Conservation (phyloP, 2,329 filamentous ascomycete genomes). For the Knufia petricola region DNA sequence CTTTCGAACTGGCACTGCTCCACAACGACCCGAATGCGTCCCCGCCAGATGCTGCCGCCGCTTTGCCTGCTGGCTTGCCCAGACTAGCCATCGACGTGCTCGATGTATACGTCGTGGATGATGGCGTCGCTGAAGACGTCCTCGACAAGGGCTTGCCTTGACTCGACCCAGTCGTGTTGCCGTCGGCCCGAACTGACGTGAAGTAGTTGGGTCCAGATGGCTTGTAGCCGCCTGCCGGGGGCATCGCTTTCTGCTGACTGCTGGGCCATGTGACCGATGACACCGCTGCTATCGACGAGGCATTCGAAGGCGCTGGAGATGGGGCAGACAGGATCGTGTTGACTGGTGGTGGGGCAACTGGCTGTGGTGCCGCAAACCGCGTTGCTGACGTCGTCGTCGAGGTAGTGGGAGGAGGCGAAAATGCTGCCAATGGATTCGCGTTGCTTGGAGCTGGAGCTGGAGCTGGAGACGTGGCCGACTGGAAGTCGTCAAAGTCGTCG, state of each 20-base stretch:
- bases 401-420: conserved; percentile 38
- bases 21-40: conserved; percentile 89
- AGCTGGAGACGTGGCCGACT: conserved; percentile 63
- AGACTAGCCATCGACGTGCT: conserved; percentile 28
- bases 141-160: conserved; percentile 25
- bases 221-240: conserved; percentile 51
- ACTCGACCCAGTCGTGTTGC: conserved; percentile 22
- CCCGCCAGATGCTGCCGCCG: conserved; percentile 46
- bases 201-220: conserved; percentile 86
- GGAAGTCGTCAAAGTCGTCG: conserved; percentile 96
- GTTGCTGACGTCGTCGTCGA: conserved; percentile 43
- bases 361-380: conserved; percentile 72
- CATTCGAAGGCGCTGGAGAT: conserved; percentile 38
- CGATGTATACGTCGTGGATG: conserved; percentile 30
- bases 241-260: conserved; percentile 35
- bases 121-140: conserved; percentile 27
- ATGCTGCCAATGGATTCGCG: conserved; percentile 30
- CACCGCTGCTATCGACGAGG: conserved; percentile 54
- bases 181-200: conserved; percentile 54
- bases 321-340: conserved; percentile 70
- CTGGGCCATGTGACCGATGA: conserved; percentile 36
- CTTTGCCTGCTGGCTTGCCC: conserved; percentile 41
- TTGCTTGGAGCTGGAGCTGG: conserved; percentile 27
- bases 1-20: conserved; percentile 57
- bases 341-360: conserved; percentile 38